Base-by-base conservation (phyloP, 768 basidiomycete genomes). In the Neoboletus subvelutipes region DNA sequence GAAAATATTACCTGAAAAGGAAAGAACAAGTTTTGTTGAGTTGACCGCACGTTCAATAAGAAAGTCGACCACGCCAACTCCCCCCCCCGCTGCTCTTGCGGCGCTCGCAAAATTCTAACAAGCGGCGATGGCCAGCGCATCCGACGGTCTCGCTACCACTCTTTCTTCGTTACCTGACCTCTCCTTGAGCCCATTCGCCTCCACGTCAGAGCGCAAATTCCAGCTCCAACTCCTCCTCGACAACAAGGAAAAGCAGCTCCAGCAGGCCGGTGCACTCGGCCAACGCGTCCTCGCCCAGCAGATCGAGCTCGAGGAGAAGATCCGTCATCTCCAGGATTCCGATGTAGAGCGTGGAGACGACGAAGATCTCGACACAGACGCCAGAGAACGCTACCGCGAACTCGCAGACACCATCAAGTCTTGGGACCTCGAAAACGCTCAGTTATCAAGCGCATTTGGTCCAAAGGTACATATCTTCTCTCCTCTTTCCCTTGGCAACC, bases 251-350 rank as follows among this genome's bases (percentile, higher is more conserved):
- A 85, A 86, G 68, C 94, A 98, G 72, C 87, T 98, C 34, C 87
- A 92, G 61, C 89, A 92, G 61, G 92, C 93, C 5, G 94, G 92
- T 37, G 88, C 87, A 54, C 85, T 98, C 69, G 95, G 96, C 50
- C 94, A 97, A 75, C 89, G 92, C 71, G 85, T 98, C 65, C 86
- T 98, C 59, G 83, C 85, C 20, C 96, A 98, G 77, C 93, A 93
- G 74, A 87, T 92, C 76, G 92, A 96, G 69, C 83, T 98, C 59
- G 92, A 97, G 73, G 87, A 88, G 68, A 83, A 92, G 50, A 92
- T 98, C 57, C 79, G 83, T 43, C 88, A 89, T 67, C 79, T 96
- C 51, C 88, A 92, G 64, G 88, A 88, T 36, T 69, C 83, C 17
- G 87, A 86, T 52, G 80, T 75, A 20, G 87, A 86, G 57, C 85